phyloP scores from a whole-genome alignment of 176 grass and related monocot species.

The Cenchrus purpureus region DNA sequence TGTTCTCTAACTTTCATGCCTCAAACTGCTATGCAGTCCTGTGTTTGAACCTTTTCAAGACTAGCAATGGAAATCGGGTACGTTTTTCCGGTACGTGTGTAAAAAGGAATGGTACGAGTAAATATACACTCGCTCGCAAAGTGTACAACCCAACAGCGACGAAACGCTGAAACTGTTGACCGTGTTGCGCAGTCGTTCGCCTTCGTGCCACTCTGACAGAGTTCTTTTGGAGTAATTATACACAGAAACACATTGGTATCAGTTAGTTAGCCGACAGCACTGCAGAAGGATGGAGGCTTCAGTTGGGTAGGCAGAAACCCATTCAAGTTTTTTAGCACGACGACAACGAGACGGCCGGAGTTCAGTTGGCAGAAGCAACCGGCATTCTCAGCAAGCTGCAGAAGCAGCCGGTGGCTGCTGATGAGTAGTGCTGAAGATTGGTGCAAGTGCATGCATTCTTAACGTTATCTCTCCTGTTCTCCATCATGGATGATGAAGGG shows the following conservation, averaged over 20 bases:
- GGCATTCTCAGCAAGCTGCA: background rate
- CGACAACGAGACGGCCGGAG: background rate
- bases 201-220: background rate
- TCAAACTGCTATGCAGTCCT: background rate
- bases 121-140: background rate
- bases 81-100: no score
- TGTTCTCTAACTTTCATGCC: background rate
- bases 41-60: background rate
- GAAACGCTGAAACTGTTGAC: background rate
- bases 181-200: no score
- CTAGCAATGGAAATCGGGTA: no score
- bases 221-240: background rate
- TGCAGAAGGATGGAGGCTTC: background rate
- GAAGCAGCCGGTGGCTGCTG: background rate
- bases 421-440: background rate
- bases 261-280: background rate
- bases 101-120: background rate
- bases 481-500: background rate
- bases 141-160: no score
- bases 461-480: background rate
- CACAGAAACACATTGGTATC: no score
- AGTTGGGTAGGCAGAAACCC: conserved; percentile 30
- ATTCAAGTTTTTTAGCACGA: background rate
- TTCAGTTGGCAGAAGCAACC: conserved; percentile 12
- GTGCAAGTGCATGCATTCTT: background rate